These are phyloP conservation scores for Elsinoe perseae DNA, from an alignment of 2,329 filamentous ascomycete genomes.

Conservation along the genomic window DNA sequence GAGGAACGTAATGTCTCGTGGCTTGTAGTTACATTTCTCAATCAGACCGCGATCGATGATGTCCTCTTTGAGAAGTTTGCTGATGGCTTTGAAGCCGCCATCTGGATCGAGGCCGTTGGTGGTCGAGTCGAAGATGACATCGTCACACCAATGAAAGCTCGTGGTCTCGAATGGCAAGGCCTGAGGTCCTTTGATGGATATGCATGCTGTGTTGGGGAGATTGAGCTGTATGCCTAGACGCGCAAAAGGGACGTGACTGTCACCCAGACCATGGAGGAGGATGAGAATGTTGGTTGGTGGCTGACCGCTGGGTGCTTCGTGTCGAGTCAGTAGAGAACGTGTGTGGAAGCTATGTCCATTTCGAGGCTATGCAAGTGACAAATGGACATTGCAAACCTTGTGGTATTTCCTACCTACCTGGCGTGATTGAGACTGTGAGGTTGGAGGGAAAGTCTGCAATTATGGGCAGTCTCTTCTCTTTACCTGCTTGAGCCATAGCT, in stretches of 20 bases:
- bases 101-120: slow-evolving; percentile 48
- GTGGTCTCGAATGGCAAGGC: slow-evolving; percentile 61
- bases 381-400: slow-evolving; percentile 3
- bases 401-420: slow-evolving; percentile 37
- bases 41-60: slow-evolving; percentile 41
- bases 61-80: slow-evolving; percentile 36
- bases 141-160: slow-evolving; percentile 57
- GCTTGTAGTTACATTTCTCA: slow-evolving; percentile 42
- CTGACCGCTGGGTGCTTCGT: slow-evolving; percentile 40
- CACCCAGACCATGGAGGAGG: slow-evolving; percentile 78
- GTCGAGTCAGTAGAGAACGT: slow-evolving; percentile 8
- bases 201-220: slow-evolving; percentile 68
- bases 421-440: slow-evolving; percentile 36
- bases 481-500: not conserved
- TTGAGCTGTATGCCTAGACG: slow-evolving; percentile 59
- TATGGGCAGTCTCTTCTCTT: slow-evolving; percentile 33
- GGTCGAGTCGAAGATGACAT: slow-evolving; percentile 48
- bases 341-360: slow-evolving; percentile 17
- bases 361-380: slow-evolving; percentile 13
- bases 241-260: slow-evolving; percentile 61
- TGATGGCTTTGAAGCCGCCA: slow-evolving; percentile 42
- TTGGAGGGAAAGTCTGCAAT: slow-evolving; percentile 36
- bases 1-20: slow-evolving; percentile 46
- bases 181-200: slow-evolving; percentile 66
- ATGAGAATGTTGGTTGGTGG: slow-evolving; percentile 67